These are phyloP conservation scores for Scutellaria barbata DNA, from an alignment of 257 asterid species.

Conservation along the genomic window DNA sequence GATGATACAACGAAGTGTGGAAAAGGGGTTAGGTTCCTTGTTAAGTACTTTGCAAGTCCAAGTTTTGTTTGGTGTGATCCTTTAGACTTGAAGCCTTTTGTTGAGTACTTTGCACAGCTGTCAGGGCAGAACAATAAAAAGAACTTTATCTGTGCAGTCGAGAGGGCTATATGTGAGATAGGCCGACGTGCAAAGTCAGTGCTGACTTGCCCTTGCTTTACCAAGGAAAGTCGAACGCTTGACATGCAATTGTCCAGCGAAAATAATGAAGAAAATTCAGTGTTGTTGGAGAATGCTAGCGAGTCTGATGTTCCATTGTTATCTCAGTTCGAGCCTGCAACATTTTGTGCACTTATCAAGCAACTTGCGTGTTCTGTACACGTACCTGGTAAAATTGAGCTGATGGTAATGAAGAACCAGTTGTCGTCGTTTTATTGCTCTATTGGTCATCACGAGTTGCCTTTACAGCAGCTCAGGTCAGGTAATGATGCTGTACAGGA, in stretches of 20 bases:
- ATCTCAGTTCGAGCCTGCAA: conserved; percentile 59
- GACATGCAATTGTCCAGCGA: conserved; percentile 25
- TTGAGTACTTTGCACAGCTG: conserved; percentile 57
- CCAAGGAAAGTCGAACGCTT: conserved; percentile 39
- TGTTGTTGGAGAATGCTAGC: conserved; percentile 27
- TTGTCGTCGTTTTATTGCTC: conserved; percentile 67
- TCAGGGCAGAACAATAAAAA: conserved; percentile 48
- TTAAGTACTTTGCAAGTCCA: conserved; percentile 60
- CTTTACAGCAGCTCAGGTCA: conserved; percentile 58
- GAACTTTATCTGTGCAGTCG: conserved; percentile 60
- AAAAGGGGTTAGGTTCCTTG: conserved; percentile 46
- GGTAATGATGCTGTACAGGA: conserved; percentile 34
- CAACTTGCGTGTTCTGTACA: conserved; percentile 46
- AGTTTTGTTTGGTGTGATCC: conserved; percentile 51
- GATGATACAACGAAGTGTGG: conserved; percentile 37
- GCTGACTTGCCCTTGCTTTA: conserved; percentile 76
- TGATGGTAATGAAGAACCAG: conserved; percentile 50
- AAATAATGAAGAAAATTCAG: conserved; percentile 26
- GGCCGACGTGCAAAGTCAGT: conserved; percentile 59
- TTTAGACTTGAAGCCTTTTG: conserved; percentile 70
- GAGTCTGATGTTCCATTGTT: conserved; percentile 36
- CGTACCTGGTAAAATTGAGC: conserved; percentile 50
- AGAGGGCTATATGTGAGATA: conserved; percentile 63
- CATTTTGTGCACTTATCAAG: conserved; percentile 48
- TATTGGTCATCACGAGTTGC: conserved; percentile 69